Base-by-base conservation (phyloP, 2,329 filamentous ascomycete species). In the Penicillium oxalicum region DNA sequence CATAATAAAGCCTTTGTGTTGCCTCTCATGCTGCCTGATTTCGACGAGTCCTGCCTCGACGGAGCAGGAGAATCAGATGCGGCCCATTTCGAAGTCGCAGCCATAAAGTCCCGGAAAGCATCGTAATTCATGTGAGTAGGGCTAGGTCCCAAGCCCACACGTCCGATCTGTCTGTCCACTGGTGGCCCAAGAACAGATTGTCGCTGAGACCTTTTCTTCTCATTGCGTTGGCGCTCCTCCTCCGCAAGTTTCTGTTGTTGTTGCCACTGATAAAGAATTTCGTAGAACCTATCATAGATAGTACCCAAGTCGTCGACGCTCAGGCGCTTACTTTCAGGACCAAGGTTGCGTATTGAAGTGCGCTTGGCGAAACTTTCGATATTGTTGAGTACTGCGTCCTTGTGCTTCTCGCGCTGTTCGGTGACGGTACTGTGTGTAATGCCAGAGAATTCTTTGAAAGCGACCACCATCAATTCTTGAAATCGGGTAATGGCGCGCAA, bases 311-410 rank as follows among this genome's bases (percentile, higher is more conserved):
- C 93, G 43, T 91, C 89, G 5, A 84, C 76, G 61, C 82, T 88
- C 32, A 98, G 75, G 45, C 91, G 81, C 72, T 97, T 98, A 75
- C 91, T 96, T 59, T 98, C 93, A 0, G 91, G 90, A 0, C 93
- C 93, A 26, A 98, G 80, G 61, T 98, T 98, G 33, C 93, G 81
- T 53, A 98, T 95, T 1, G 91, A 94, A 2, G 93, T 98, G 56
- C 93, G 83, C 74, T 97, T 98, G 45, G 93, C 90, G 64, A 98
- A 98, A 60, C 83, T 95, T 72, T 97, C 93, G 62, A 98, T 97
- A 57, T 91, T 96, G 67, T 90, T 90, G 48, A 98, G 77, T 29
- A 98, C 93, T 0, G 87, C 86, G 63, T 93, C 88, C 70, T 97
- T 97, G 70, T 97, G 94, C 70, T 91, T 95, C 36, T 87, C 77